Conservation (phyloP, 306 rosid species). For the Ochetophila trinervis region DNA sequence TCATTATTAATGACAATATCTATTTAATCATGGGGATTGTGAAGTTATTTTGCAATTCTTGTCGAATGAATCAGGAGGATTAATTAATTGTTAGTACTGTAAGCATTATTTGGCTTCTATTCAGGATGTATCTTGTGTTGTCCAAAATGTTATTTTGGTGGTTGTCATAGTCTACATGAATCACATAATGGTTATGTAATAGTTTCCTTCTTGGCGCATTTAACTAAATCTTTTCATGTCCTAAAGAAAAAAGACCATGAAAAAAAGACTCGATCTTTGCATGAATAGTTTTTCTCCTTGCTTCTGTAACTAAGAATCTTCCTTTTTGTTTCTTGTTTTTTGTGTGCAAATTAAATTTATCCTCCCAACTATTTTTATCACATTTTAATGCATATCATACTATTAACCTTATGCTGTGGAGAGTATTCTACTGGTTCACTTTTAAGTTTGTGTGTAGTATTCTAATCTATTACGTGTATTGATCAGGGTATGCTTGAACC, state of each 20-base stretch:
- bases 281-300: background rate
- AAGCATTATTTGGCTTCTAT: background rate
- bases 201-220: background rate
- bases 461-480: conserved; percentile 14
- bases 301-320: background rate
- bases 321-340: background rate
- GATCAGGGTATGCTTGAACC: conserved; percentile 86
- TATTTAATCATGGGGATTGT: background rate
- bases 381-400: background rate
- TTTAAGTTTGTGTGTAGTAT: conserved; percentile 15
- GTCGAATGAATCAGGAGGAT: background rate
- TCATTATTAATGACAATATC: background rate
- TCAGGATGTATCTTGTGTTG: background rate
- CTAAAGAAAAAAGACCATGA: too few species aligned
- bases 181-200: background rate
- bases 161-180: background rate
- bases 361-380: conserved; percentile 2
- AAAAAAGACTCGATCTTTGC: background rate
- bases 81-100: background rate
- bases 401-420: background rate
- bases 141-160: background rate
- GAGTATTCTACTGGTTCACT: conserved; percentile 2
- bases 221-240: background rate
- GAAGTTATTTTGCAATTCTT: conserved; percentile 5
- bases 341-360: background rate